Base-by-base conservation (phyloP, 176 grass and related monocot genomes). In the Pontederia crassipes region DNA sequence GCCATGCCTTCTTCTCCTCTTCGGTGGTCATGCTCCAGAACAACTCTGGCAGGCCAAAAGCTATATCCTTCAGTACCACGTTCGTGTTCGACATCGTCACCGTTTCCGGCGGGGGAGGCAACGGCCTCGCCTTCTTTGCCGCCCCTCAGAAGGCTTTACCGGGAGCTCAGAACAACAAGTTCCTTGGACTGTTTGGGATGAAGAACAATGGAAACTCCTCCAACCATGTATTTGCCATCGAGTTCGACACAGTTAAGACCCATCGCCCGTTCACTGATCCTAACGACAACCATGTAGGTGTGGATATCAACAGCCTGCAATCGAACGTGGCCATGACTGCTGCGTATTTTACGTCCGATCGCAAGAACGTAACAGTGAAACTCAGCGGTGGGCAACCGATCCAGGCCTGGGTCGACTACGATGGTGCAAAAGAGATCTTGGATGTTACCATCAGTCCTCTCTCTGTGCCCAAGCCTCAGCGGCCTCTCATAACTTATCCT, bases 361-460 rank as follows among this genome's bases (percentile, higher is more conserved):
- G 9, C 27, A 69, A 18, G 11, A 77, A 69, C 16, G 64, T 74
- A 9, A 7, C 7, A 0, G 17, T 86, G 16, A 0, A 52, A 12
- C 46, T 86, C 0, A 58, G 74, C 27, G 70, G 58, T 32, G 64
- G 68, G 10, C 56, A 78, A 27, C 78, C 55, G 6, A 78, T 86
- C 47, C 83, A 74, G 58, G 83, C 78, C 12, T 79, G 81, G 81
- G 62, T 83, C 20, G 46, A 78, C 70, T 83, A 78, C 46, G 20
- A 24, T 24, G 20, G 20, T 24, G 20, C 20, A 24, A 24, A 24
- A 24, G 20, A 24, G 20, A 24, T 24, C 20, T 24, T 24, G 20
- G 20, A 24, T 24, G 20, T 24, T 24, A 24, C 20, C 20, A 24
- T 24, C 20, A 24, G 20, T 24, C 20, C 20, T 24, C 20, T 24